A percentile compares a stretch with the other conserved stretches of the same genome.
Conservation (phyloP, 768 basidiomycete species). For the Russula lepida region DNA sequence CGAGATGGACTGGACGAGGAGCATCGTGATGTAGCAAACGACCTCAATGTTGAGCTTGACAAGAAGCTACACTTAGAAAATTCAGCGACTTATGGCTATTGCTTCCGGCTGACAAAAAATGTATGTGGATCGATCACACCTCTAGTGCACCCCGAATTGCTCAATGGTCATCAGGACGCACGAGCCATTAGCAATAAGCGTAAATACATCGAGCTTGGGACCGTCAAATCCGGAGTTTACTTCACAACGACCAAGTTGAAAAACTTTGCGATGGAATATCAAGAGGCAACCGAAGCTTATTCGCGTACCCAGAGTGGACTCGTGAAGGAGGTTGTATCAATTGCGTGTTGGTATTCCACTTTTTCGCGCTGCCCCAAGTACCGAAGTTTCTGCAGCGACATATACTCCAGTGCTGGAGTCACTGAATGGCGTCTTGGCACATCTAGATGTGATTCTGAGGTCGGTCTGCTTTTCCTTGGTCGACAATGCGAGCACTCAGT, state of each 20-base stretch:
- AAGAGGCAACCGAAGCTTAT: conserved; percentile 61
- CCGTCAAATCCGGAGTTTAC: conserved; percentile 77
- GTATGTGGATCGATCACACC: conserved; percentile 36
- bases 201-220: conserved; percentile 75
- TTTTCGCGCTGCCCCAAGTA: not conserved
- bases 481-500: not conserved
- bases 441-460: conserved; percentile 90
- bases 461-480: conserved; percentile 23
- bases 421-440: conserved; percentile 76
- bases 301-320: conserved; percentile 66
- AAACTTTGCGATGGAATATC: conserved; percentile 60
- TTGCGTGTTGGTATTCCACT: conserved; percentile 55
- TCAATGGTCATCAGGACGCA: conserved; percentile 54
- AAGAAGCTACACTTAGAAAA: conserved; percentile 97
- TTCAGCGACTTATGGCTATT: conserved; percentile 81
- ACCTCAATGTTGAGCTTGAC: conserved; percentile 75
- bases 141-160: not conserved
- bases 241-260: conserved; percentile 80
- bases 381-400: conserved; percentile 49
- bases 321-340: conserved; percentile 87
- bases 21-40: conserved; percentile 58
- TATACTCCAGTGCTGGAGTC: conserved; percentile 84
- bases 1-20: conserved; percentile 80
- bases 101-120: conserved; percentile 85
- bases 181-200: conserved; percentile 54